Conservation (phyloP, 805 yeast species). For the Schwanniomyces polymorphus region DNA sequence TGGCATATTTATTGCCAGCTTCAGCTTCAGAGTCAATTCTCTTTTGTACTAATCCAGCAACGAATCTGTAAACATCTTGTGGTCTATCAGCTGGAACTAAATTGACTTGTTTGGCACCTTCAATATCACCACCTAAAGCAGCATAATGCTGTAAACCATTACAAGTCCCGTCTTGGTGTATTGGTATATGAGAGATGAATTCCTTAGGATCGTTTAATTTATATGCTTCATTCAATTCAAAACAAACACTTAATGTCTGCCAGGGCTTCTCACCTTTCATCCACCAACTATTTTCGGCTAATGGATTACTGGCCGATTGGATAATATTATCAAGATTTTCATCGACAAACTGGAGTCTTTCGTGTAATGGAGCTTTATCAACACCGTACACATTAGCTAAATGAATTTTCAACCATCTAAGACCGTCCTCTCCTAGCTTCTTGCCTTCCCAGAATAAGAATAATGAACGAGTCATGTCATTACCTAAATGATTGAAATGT, state of each 20-base stretch:
- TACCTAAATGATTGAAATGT: constrained; percentile 78
- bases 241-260: constrained; percentile 74
- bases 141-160: constrained; percentile 87
- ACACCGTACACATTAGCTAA: constrained; percentile 71
- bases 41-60: constrained; percentile 61
- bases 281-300: constrained; percentile 64
- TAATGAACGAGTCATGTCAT: constrained; percentile 72
- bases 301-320: constrained; percentile 65
- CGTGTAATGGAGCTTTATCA: constrained; percentile 68
- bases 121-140: constrained; percentile 81
- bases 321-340: constrained; percentile 54
- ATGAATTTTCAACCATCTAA: constrained; percentile 76
- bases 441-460: constrained; percentile 78
- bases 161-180: constrained; percentile 87
- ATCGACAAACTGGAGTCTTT: constrained; percentile 60
- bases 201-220: constrained; percentile 63
- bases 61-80: constrained; percentile 73
- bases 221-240: constrained; percentile 63
- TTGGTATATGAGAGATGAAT: constrained; percentile 69
- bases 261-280: constrained; percentile 75
- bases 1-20: constrained; percentile 55
- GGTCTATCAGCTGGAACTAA: constrained; percentile 70
- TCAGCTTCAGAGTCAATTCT: constrained; percentile 55
- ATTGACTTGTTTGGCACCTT: constrained; percentile 81
- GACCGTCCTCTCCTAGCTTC: constrained; percentile 61